Evolutionary conservation across 129 eudicot species (phyloP), one percentile per base, ranked within the genome.

Genomic region (Escallonia rubra): DNA sequence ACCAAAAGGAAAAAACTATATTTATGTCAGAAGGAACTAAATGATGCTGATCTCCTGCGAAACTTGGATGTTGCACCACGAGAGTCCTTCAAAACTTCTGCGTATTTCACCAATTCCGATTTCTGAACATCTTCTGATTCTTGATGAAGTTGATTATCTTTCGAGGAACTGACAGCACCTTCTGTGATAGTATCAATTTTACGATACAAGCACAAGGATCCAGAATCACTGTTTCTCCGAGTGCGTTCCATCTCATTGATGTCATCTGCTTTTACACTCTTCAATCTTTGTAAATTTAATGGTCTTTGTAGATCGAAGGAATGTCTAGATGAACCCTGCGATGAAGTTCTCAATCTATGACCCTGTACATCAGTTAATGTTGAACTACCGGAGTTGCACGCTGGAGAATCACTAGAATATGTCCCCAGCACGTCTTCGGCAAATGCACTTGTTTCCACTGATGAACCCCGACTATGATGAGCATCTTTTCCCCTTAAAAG

Each of bases 71-170:
- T 42, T 62, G 41, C 39, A 0, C 57, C 61, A 10, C 74, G 77
- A 2, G 86, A 69, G 54, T 68, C 78, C 74, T 64, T 82, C 60
- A 90, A 70, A 48, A 77, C 97, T 42, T 76, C 80, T 2, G 97
- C 95, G 41, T 79, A 90, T 61, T 90, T 90, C 34, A 53, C 55
- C 64, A 90, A 45, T 49, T 90, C 88, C 3, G 71, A 64, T 64
- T 84, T 84, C 45, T 72, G 63, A 8, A 58, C 72, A 50, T 67
- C 76, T 9, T 77, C 67, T 11, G 65, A 39, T 6, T 65, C 78
- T 66, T 57, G 41, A 66, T 51, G 42, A 34, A 50, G 57, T 57
- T 39, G 43, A 63, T 42, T 34, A 6, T 43, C 63, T 6, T 51
- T 55, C 0, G 75, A 15, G 44, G 65, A 72, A 75, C 53, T 64